These are phyloP conservation scores for Testicularia cyperi DNA, from an alignment of 1,284 basidiomycete genomes.

Conservation along the genomic window DNA sequence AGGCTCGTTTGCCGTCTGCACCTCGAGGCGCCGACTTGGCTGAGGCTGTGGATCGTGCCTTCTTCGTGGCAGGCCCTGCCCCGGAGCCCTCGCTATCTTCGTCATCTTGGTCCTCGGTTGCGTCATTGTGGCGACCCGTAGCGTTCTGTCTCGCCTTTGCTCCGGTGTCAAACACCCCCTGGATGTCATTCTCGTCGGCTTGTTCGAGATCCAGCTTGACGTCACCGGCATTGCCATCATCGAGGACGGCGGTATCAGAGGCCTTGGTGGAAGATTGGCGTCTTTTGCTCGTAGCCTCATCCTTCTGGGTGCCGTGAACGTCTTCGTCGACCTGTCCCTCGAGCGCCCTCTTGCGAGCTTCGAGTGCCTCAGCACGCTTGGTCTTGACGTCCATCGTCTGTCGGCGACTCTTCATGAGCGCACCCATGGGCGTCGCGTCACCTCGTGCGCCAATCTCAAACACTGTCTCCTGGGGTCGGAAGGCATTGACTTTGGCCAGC, in stretches of 20 bases:
- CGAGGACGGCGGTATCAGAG: constrained; percentile 45
- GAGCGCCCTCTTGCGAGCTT: constrained; percentile 50
- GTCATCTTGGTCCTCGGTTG: constrained; percentile 38
- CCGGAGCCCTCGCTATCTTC: constrained; percentile 62
- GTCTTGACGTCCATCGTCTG: constrained; percentile 70
- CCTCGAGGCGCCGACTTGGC: not conserved
- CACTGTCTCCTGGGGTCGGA: constrained; percentile 85
- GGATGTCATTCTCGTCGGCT: constrained; percentile 63
- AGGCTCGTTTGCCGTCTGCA: constrained; percentile 51
- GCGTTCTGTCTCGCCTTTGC: not conserved
- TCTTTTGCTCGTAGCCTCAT: not conserved
- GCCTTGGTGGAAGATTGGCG: constrained; percentile 35
- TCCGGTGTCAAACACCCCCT: constrained; percentile 36
- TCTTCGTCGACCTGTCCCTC: constrained; percentile 24
- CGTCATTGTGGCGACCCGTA: not conserved
- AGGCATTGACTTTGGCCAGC: constrained; percentile 75
- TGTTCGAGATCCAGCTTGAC: constrained; percentile 64
- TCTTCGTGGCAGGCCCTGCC: constrained; percentile 49
- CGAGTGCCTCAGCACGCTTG: constrained; percentile 60
- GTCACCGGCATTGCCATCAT: constrained; percentile 55
- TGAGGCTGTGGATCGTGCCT: constrained; percentile 1
- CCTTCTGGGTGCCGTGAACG: constrained; percentile 1
- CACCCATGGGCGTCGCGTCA: constrained; percentile 62
- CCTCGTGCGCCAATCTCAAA: constrained; percentile 83
- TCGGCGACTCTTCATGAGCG: constrained; percentile 84